Evolutionary conservation across 495 filamentous ascomycete genomes (phyloP).

Genomic region (Penicillium odoratum): DNA sequence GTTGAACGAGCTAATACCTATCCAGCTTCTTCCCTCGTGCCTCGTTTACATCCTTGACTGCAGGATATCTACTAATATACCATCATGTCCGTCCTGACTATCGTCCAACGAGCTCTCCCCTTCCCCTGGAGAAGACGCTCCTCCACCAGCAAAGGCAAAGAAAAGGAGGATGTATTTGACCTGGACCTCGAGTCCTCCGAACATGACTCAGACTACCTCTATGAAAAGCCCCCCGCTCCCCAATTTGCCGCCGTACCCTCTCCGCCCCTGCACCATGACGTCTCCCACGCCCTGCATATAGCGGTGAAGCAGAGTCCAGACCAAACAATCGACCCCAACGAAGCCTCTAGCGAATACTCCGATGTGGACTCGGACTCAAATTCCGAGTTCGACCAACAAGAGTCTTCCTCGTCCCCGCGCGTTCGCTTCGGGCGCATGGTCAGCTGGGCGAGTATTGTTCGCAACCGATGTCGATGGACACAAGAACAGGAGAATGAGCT

Average conservation of each 20-base stretch:
- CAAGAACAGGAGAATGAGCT: constrained; percentile 36
- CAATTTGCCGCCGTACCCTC: constrained; percentile 10
- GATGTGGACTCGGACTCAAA: constrained; percentile 10
- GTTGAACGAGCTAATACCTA: constrained; percentile 1
- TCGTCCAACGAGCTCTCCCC: constrained; percentile 28
- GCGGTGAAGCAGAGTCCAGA: constrained; percentile 27
- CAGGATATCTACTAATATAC: constrained; percentile 1
- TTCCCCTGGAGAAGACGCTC: constrained; percentile 24
- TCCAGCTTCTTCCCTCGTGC: constrained; percentile 17
- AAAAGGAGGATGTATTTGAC: constrained; percentile 10
- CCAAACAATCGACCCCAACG: constrained; percentile 4
- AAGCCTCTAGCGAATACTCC: constrained; percentile 4
- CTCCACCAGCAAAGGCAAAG: constrained; percentile 23
- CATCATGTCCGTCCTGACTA: constrained; percentile 26
- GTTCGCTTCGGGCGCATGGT: constrained; percentile 25
- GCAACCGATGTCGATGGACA: constrained; percentile 37
- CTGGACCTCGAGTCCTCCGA: neutral
- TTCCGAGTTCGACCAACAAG: constrained; percentile 8
- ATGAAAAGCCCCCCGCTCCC: neutral
- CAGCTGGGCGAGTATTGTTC: constrained; percentile 39
- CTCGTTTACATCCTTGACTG: neutral
- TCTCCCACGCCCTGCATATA: constrained; percentile 25
- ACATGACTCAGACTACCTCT: neutral
- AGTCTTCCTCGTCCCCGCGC: constrained; percentile 11
- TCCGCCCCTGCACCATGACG: constrained; percentile 25